Conservation (phyloP, 1,284 basidiomycete genomes). For the Porodaedalea pini region DNA sequence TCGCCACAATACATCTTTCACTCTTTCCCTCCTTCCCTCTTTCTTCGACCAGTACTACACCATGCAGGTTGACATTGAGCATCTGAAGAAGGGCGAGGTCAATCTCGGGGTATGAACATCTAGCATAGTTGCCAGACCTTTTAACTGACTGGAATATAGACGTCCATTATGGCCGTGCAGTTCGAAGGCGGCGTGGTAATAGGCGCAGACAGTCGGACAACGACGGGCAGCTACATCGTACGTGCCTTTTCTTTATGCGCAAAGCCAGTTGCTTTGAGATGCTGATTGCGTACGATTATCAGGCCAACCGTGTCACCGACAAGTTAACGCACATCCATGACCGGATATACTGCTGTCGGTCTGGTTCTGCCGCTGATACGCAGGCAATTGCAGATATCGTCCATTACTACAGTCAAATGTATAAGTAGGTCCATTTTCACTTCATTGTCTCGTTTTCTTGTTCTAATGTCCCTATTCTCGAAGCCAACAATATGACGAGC, state of each 20-base stretch:
- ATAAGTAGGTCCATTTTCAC: slow-evolving; percentile 45
- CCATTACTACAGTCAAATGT: slow-evolving; percentile 83
- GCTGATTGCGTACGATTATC: slow-evolving; percentile 12
- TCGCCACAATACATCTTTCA: slow-evolving; percentile 21
- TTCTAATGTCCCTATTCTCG: slow-evolving; percentile 7
- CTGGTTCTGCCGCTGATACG: slow-evolving; percentile 96
- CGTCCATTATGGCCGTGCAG: slow-evolving; percentile 99
- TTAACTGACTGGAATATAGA: slow-evolving; percentile 46
- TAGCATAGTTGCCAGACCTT: neutral
- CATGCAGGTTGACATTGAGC: slow-evolving; percentile 76
- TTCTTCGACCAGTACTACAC: slow-evolving; percentile 25
- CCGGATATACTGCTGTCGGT: slow-evolving; percentile 98
- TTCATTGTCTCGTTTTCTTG: neutral
- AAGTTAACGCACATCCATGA: slow-evolving; percentile 97
- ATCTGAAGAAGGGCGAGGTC: slow-evolving; percentile 88
- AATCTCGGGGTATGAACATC: slow-evolving; percentile 80
- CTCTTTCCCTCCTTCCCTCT: slow-evolving; percentile 17
- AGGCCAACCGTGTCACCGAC: slow-evolving; percentile 98
- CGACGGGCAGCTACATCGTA: slow-evolving; percentile 95
- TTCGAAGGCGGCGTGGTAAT: slow-evolving; percentile 95
- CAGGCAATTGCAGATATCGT: slow-evolving; percentile 95
- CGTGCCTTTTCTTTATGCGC: slow-evolving; percentile 27
- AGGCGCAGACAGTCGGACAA: slow-evolving; percentile 96
- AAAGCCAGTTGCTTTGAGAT: neutral
- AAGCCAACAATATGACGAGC: slow-evolving; percentile 65